These are phyloP conservation scores for Daldinia decipiens DNA, from an alignment of 495 filamentous ascomycete genomes.

Conservation along the genomic window DNA sequence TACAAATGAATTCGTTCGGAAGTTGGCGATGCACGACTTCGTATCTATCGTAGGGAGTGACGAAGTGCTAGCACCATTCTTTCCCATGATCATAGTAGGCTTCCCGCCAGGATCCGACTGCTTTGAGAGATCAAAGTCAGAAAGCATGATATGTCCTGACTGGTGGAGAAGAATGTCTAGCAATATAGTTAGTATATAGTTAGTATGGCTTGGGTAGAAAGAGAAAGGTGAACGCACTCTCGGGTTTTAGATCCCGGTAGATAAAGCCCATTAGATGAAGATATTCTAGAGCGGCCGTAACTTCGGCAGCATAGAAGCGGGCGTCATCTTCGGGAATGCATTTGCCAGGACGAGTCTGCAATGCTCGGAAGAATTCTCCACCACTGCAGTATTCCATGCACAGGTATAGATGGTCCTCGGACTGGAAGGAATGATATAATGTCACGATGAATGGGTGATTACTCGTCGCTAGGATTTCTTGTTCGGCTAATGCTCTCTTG, in stretches of 20 bases:
- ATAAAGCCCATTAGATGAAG: slow-evolving; percentile 99
- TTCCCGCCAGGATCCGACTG: slow-evolving; percentile 96
- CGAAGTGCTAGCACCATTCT: slow-evolving; percentile 79
- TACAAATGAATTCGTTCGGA: slow-evolving; percentile 97
- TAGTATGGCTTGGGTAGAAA: slow-evolving; percentile 14
- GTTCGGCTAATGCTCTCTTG: slow-evolving; percentile 95
- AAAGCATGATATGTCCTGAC: slow-evolving; percentile 99
- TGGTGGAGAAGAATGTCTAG: slow-evolving; percentile 96
- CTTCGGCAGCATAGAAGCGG: slow-evolving; percentile 96
- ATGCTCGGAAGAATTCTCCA: slow-evolving; percentile 95
- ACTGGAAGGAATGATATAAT: slow-evolving; percentile 98
- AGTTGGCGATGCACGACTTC: slow-evolving; percentile 97
- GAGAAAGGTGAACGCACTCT: slow-evolving; percentile 71
- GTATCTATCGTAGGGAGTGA: slow-evolving; percentile 95
- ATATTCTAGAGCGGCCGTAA: slow-evolving; percentile 97
- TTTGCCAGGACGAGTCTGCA: slow-evolving; percentile 96
- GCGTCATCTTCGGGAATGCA: slow-evolving; percentile 97
- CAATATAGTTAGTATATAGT: slow-evolving; percentile 13
- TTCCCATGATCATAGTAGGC: slow-evolving; percentile 95
- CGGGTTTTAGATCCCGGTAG: slow-evolving; percentile 96
- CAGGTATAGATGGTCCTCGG: slow-evolving; percentile 95
- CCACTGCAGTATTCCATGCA: slow-evolving; percentile 99
- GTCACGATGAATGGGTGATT: slow-evolving; percentile 99
- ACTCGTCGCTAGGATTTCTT: slow-evolving; percentile 97
- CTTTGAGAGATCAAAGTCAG: slow-evolving; percentile 97